phyloP scores from a whole-genome alignment of 208 protist species.

The Porcisia deanei region DNA sequence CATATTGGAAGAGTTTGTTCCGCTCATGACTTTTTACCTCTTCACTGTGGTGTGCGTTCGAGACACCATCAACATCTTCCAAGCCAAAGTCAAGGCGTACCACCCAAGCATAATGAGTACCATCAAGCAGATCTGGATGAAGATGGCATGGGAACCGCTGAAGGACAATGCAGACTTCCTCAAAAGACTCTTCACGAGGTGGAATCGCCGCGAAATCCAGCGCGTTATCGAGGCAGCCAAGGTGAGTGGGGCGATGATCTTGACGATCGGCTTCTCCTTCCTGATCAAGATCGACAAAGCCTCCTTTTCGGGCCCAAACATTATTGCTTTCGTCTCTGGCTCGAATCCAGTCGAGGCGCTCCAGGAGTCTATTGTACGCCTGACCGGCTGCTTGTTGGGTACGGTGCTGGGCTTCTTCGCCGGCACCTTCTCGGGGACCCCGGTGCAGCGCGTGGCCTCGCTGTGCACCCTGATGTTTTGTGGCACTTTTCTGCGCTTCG shows the following conservation, averaged over 20 bases:
- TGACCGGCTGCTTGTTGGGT: constrained; percentile 86
- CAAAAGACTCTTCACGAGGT: constrained; percentile 40
- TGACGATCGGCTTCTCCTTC: constrained; percentile 80
- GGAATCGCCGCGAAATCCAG: constrained; percentile 75
- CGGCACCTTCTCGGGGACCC: constrained; percentile 67
- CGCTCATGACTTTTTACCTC: constrained; percentile 91
- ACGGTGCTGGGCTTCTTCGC: constrained; percentile 90
- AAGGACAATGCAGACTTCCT: constrained; percentile 68
- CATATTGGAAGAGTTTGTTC: constrained; percentile 86
- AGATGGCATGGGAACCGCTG: constrained; percentile 48
- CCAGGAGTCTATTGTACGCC: constrained; percentile 81
- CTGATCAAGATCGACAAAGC: constrained; percentile 62
- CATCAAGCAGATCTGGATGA: constrained; percentile 45
- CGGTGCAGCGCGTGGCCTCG: constrained; percentile 73
- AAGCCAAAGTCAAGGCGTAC: constrained; percentile 47
- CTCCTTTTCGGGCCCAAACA: constrained; percentile 81
- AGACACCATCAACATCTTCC: constrained; percentile 74
- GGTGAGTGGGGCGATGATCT: constrained; percentile 85
- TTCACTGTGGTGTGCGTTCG: constrained; percentile 84
- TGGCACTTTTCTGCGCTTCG: constrained; percentile 78
- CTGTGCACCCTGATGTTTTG: constrained; percentile 82
- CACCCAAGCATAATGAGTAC: constrained; percentile 27
- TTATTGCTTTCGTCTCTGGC: constrained; percentile 89
- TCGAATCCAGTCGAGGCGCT: constrained; percentile 87
- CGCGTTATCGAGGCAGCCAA: constrained; percentile 88